phyloP scores from a whole-genome alignment of 352 stramenopile species.

The Globisporangium iwayamae region DNA sequence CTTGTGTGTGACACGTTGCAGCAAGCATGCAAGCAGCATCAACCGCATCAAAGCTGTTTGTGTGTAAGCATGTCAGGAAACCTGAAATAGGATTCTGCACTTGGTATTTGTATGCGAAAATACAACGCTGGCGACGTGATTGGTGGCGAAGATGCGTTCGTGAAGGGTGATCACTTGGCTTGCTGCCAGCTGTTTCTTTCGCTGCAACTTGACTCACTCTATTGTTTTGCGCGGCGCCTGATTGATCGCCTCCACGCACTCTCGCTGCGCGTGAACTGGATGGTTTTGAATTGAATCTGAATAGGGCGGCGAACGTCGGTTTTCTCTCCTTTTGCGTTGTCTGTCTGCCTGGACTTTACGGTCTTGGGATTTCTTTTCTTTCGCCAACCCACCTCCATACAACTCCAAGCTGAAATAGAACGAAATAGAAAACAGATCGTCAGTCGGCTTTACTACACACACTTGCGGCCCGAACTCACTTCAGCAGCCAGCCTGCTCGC shows the following conservation, averaged over 20 bases:
- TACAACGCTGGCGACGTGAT: background rate
- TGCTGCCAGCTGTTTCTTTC: constrained; percentile 1
- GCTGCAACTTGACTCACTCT: background rate
- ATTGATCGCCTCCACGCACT: background rate
- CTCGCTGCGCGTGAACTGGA: background rate
- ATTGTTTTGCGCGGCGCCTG: background rate
- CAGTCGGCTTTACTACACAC: background rate
- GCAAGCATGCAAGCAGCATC: too few relatives aligned
- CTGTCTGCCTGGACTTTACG: background rate
- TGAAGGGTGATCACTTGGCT: background rate
- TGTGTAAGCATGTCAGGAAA: background rate
- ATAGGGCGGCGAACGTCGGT: background rate
- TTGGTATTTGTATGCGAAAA: background rate
- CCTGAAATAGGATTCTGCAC: background rate
- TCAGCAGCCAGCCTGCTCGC: background rate
- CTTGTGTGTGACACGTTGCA: background rate
- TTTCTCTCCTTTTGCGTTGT: background rate
- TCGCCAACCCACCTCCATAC: constrained; percentile 1
- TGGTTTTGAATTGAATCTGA: constrained; percentile 6
- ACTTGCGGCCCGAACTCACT: background rate
- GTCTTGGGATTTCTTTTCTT: too few relatives aligned
- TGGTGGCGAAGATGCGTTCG: constrained; percentile 1
- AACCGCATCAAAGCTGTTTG: too few relatives aligned
- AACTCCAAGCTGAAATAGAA: background rate
- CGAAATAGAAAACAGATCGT: constrained; percentile 1